Percentiles rank a stretch among this genome's conserved stretches.
phyloP scores from a whole-genome alignment of 2,329 filamentous ascomycete species.

The Coniochaeta ligniaria region DNA sequence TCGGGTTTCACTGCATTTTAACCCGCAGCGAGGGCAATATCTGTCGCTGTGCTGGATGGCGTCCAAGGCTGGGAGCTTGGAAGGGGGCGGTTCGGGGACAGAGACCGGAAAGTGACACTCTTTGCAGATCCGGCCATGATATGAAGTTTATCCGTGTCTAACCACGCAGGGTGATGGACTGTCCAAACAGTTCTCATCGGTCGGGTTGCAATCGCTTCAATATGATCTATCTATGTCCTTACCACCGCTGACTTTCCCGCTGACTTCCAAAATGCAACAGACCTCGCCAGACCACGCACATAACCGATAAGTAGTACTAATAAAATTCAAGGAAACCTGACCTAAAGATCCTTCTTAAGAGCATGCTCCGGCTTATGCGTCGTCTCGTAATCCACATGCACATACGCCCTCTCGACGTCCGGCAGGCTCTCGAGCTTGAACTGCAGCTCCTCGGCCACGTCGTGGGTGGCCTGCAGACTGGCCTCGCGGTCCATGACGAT shows the following conservation, averaged over 20 bases:
- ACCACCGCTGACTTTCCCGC: neutral
- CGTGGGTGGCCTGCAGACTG: conserved; percentile 73
- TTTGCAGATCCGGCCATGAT: too few species aligned
- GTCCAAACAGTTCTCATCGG: too few species aligned
- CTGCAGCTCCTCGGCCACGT: conserved; percentile 89
- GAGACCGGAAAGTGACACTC: too few species aligned
- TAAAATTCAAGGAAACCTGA: neutral
- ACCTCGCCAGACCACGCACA: neutral
- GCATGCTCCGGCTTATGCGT: conserved; percentile 84
- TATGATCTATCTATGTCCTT: neutral
- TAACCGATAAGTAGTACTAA: neutral
- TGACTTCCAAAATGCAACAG: neutral
- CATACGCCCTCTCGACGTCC: conserved; percentile 87
- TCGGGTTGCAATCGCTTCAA: neutral
- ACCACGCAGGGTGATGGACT: too few species aligned
- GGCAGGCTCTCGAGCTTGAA: conserved; percentile 89
- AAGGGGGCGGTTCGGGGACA: too few species aligned
- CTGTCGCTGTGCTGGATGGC: too few species aligned
- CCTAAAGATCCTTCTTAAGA: conserved; percentile 53
- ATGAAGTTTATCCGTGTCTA: too few species aligned
- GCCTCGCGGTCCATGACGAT: conserved; percentile 81
- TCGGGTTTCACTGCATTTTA: too few species aligned
- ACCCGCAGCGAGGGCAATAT: too few species aligned
- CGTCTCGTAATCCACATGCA: conserved; percentile 96
- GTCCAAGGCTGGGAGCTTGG: too few species aligned